Evolutionary conservation across 805 yeast species (phyloP).

Genomic region (Ogataea dorogensis): DNA sequence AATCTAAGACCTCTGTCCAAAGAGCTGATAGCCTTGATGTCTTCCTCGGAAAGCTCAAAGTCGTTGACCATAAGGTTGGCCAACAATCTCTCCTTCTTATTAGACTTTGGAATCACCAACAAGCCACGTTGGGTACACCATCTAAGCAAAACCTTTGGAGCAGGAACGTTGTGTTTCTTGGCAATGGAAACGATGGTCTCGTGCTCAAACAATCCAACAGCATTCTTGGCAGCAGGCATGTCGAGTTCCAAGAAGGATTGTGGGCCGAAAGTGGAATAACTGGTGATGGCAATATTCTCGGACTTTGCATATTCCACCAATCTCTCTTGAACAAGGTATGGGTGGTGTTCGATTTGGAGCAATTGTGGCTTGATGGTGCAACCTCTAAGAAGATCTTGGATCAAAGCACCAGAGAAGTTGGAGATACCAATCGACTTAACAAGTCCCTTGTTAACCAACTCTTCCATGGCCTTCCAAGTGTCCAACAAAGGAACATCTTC

Average conservation of each 20-base stretch:
- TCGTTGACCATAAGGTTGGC: conserved; percentile 59
- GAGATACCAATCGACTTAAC: conserved; percentile 82
- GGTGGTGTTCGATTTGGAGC: conserved; percentile 89
- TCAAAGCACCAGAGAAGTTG: conserved; percentile 67
- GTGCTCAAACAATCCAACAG: conserved; percentile 58
- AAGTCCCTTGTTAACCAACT: conserved; percentile 51
- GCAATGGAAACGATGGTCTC: conserved; percentile 56
- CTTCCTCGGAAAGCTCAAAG: conserved; percentile 49
- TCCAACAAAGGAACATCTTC: conserved; percentile 69
- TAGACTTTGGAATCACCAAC: conserved; percentile 81
- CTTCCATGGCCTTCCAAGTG: conserved; percentile 79
- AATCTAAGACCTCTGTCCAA: conserved; percentile 74
- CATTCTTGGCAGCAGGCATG: conserved; percentile 48
- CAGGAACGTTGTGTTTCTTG: conserved; percentile 46
- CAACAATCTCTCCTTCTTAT: conserved; percentile 59
- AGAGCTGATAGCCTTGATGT: conserved; percentile 51
- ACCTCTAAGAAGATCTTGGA: conserved; percentile 69
- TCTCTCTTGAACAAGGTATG: conserved; percentile 75
- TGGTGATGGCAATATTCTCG: conserved; percentile 65
- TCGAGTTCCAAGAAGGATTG: conserved; percentile 72
- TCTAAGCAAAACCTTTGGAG: conserved; percentile 72
- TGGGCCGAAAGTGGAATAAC: conserved; percentile 83
- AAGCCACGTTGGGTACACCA: conserved; percentile 82
- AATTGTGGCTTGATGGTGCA: conserved; percentile 73
- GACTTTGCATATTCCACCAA: conserved; percentile 58